These are phyloP conservation scores for Umbelopsis isabellina DNA, from an alignment of 192 early-diverging fungal species.

Conservation along the genomic window DNA sequence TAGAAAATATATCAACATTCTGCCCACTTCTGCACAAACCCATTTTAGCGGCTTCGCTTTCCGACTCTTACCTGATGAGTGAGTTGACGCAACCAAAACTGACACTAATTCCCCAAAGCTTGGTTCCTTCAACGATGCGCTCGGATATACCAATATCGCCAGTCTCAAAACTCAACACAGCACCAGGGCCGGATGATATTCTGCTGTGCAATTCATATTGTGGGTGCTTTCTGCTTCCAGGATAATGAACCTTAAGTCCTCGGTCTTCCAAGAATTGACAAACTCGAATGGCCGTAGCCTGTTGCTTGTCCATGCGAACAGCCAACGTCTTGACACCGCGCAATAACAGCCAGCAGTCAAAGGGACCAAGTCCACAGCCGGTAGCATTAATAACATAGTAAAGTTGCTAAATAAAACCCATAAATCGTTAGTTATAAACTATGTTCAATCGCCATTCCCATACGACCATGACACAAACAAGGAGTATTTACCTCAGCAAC, in stretches of 20 bases:
- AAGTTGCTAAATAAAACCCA: slow-evolving; percentile 57
- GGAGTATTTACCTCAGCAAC: slow-evolving; percentile 69
- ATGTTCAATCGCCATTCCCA: background rate
- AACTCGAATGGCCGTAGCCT: slow-evolving; percentile 79
- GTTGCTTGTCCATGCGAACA: slow-evolving; percentile 96
- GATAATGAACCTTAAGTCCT: slow-evolving; percentile 88
- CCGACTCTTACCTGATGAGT: slow-evolving; percentile 74
- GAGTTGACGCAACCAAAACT: slow-evolving; percentile 99
- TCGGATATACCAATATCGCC: slow-evolving; percentile 79
- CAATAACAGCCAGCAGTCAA: slow-evolving; percentile 92
- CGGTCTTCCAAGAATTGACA: slow-evolving; percentile 80
- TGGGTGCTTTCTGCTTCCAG: slow-evolving; percentile 82
- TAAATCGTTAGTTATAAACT: slow-evolving; percentile 1
- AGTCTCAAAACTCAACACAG: slow-evolving; percentile 95
- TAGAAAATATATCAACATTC: background rate
- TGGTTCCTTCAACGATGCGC: slow-evolving; percentile 80
- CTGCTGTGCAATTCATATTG: slow-evolving; percentile 80
- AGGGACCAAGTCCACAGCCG: slow-evolving; percentile 86
- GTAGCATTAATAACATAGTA: slow-evolving; percentile 96
- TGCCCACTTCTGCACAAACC: background rate
- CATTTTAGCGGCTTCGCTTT: background rate
- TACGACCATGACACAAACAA: background rate
- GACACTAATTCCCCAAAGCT: slow-evolving; percentile 91
- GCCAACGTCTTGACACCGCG: slow-evolving; percentile 95
- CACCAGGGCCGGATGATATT: slow-evolving; percentile 86